Conservation (phyloP, 805 yeast genomes). For the Lipomyces sp. region DNA sequence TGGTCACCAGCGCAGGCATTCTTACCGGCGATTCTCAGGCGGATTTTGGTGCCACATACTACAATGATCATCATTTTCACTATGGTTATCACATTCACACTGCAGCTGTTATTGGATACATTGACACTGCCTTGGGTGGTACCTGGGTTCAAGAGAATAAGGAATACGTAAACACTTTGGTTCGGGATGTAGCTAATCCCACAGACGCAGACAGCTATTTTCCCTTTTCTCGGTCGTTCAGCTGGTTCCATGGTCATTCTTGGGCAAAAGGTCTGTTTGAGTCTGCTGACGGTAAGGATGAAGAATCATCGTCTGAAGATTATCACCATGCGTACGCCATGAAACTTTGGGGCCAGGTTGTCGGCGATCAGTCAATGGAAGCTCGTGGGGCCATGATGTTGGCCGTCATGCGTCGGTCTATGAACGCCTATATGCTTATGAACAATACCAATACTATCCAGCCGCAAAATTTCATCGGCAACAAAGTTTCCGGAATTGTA, state of each 20-base stretch:
- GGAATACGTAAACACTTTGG: constrained; percentile 63
- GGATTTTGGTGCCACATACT: constrained; percentile 79
- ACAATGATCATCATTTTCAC: constrained; percentile 88
- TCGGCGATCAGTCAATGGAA: constrained; percentile 58
- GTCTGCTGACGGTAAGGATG: constrained; percentile 70
- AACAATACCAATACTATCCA: constrained; percentile 54
- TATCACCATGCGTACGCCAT: constrained; percentile 70
- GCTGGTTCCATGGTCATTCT: constrained; percentile 74
- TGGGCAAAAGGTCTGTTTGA: constrained; percentile 73
- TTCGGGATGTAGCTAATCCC: constrained; percentile 74
- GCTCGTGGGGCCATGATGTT: constrained; percentile 63
- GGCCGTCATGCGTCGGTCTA: constrained; percentile 58
- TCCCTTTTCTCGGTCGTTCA: constrained; percentile 70
- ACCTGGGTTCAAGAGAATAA: constrained; percentile 55
- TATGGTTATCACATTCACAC: constrained; percentile 84
- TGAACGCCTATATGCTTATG: constrained; percentile 62
- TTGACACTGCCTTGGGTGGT: constrained; percentile 60
- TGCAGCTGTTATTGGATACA: constrained; percentile 75
- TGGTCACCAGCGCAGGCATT: constrained; percentile 55
- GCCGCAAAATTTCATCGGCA: constrained; percentile 57
- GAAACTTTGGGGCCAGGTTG: constrained; percentile 69
- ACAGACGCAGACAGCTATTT: constrained; percentile 56
- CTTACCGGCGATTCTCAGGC: constrained; percentile 50
- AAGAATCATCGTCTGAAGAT: constrained; percentile 74
- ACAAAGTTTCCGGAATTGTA: constrained; percentile 67